Evolutionary conservation across 176 grass and related monocot genomes (phyloP), one percentile per base, ranked within the genome.

Genomic region (Carex scoparia): DNA sequence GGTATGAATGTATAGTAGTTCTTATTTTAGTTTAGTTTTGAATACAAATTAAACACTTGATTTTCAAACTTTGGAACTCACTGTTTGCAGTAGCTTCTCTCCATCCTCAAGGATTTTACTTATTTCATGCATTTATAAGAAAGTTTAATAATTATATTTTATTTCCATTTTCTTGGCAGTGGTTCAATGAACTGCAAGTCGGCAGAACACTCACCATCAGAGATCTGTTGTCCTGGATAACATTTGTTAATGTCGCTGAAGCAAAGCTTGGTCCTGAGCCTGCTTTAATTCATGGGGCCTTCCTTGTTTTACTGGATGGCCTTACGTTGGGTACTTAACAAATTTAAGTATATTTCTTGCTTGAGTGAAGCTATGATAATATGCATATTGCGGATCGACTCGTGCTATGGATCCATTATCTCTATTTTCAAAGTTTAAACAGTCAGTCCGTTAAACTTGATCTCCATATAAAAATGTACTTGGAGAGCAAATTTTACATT

Each of bases 291-390:
- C 92, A 98, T 88, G 95, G 95, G 18, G 65, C 88, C 48, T 98
- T 98, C 62, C 92, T 98, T 72, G 84, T 94, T 89, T 87, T 98
- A 82, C 92, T 98, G 71, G 95, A 98, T 92, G 95, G 95, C 46
- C 91, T 98, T 84, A 86, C 87, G 83, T 90, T 98, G 58, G 95
- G 89, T 90, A 90, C 31, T 57, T 60, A 40, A 68, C 18, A 56
- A 84, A 23, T 71, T 10, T 48, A 57, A 49, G 58, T 65, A 4
- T 63, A 62, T 61, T 46, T 37, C 62, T 48, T 30, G 37, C 49
- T 61, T 37, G 38, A 40, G 38, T 40, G 38, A 40, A 4, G 38
- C 5, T 40, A 40, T 40, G 38, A 4, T 40, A 5, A 40, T 40
- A 40, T 40, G 38, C 38, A 40, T 40, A 40, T 40, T 40, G 5